Evolutionary conservation across 257 asterid species (phyloP), one percentile per base, ranked within the genome.

Genomic region (Nemophila menziesii): DNA sequence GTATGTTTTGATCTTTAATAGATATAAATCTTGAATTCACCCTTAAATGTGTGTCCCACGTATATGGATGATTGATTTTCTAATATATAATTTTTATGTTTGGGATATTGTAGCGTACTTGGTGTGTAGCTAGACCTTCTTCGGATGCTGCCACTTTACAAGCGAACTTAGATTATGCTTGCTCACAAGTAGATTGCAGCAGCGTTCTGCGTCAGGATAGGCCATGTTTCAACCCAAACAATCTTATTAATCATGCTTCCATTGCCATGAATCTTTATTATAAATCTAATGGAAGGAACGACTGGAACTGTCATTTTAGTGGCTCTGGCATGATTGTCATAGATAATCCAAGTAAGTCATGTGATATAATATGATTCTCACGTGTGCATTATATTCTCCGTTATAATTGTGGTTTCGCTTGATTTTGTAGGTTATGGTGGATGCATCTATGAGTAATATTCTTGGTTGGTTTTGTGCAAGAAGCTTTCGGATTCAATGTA

Each of bases 71-170:
- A 8, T 3, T n/a, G 42, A 11, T 14, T 4, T 10, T 3, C 11
- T 17, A 48, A 17, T 33, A 38, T n/a, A n/a, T n/a, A 8, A 18
- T 44, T 51, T 39, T 11, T 29, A 43, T 17, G 19, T 8, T 19
- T 39, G 37, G 12, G 43, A 41, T 12, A 8, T 1, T 45, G 48
- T 56, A 76, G 83, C 70, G 64, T 56, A 65, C 61, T 1, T 78
- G 85, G 90, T 78, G 90, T 34, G 81, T 78, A 60, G 81, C 81
- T 3, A 74, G 72, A 48, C 79, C 90, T 8, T 78, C 90, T 5
- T 46, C 79, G 8, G 79, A 64, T 7, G 22, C 37, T 16, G 22
- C 8, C 2, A 8, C 39, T 13, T 45, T 74, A 11, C 0, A 2
- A 16, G 17, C 20, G 3, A 75, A 69, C 18, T 34, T 72, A 16